Base-by-base conservation (phyloP, 805 yeast genomes). In the Isabelozyma heimii region DNA sequence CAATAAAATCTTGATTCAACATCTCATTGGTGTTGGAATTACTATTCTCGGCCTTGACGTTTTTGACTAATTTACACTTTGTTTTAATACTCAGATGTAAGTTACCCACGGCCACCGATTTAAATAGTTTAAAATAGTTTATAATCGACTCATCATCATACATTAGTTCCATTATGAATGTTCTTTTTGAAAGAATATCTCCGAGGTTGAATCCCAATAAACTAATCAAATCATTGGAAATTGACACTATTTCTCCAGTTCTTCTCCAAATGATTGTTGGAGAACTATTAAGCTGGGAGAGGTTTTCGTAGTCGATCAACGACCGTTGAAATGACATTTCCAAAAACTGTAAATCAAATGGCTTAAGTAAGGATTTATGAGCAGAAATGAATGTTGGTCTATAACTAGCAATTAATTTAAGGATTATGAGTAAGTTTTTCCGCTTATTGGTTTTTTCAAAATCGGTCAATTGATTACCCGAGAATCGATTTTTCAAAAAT, bases 191-290 rank as follows among this genome's bases (percentile, higher is more conserved):
- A 2, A 87, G 59, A 8, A 87, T 66, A 40, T 84, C 83, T 50
- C 78, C 75, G 53, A 79, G 70, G 9, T 81, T 75, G 63, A 84
- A 82, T 1, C 89, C 88, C 5, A 91, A 80, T 52, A 89, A 69
- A 3, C 84, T 80, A 28, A 87, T 80, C 59, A 89, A 81, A 57
- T 88, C 94, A 53, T 84, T 83, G 5, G 91, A 85, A 8, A 87
- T 81, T 8, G 88, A 88, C 9, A 87, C 91, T 40, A 89, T 83
- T 61, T 89, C 95, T 8, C 95, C 95, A 0, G 95, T 86, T 39
- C 96, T 71, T 57, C 96, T 74, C 96, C 96, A 89, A 53, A 88
- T 84, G 14, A 87, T 83, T 2, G 92, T 85, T 1, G 96, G 96
- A 1, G 89, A 81, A 9, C 91, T 85, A 15, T 86, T 83, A 49